A percentile compares a stretch with the other conserved stretches of the same genome.
Conservation (phyloP, 305 asterid genomes). For the Salvia sclarea region DNA sequence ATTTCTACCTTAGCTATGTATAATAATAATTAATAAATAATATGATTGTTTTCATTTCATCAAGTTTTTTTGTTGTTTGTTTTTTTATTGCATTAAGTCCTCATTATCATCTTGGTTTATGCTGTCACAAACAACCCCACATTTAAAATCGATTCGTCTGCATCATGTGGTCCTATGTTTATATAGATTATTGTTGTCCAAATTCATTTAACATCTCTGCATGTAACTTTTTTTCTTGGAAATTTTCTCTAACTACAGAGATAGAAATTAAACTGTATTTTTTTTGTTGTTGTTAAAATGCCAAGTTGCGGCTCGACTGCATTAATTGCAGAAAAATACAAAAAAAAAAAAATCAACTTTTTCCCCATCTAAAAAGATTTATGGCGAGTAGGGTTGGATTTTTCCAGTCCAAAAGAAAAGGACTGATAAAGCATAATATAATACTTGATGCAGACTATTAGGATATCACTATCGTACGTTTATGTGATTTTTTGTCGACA, state of each 20-base stretch:
- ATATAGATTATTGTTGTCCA: neutral
- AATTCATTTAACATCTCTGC: neutral
- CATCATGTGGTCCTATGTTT: conserved; percentile 28
- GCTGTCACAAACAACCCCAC: conserved; percentile 4
- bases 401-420: conserved; percentile 29
- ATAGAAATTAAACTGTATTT: neutral
- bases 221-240: neutral
- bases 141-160: conserved; percentile 19
- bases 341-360: neutral
- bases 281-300: neutral
- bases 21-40: too few species aligned
- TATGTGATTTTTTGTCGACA: neutral
- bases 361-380: neutral
- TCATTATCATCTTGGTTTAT: neutral
- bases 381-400: neutral
- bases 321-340: neutral
- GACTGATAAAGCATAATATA: conserved; percentile 26
- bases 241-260: neutral
- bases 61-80: conserved; percentile 1
- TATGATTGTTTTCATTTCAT: too few species aligned
- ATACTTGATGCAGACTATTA: neutral
- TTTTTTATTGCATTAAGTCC: conserved; percentile 7
- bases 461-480: neutral
- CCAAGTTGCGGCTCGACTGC: neutral
- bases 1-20: neutral